phyloP scores from a whole-genome alignment of 805 yeast species.

The Suhomyces pyralidae region DNA sequence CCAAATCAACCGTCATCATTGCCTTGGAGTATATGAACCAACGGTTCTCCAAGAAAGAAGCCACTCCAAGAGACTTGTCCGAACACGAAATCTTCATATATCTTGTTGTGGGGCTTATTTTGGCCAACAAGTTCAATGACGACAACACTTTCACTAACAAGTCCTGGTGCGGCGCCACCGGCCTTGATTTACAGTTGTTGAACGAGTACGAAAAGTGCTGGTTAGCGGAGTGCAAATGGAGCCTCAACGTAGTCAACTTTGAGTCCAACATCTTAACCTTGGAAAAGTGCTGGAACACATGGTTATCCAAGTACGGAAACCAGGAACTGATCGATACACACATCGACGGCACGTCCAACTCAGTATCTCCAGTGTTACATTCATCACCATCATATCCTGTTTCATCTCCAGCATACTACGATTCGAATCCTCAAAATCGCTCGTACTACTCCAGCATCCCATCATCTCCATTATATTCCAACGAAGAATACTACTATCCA shows the following conservation, averaged over 20 bases:
- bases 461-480: conserved; percentile 17
- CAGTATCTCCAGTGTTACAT: conserved; percentile 5
- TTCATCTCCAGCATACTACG: conserved; percentile 9
- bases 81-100: conserved; percentile 47
- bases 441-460: conserved; percentile 13
- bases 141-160: conserved; percentile 94
- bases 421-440: not conserved
- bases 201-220: conserved; percentile 70
- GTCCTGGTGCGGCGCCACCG: conserved; percentile 97
- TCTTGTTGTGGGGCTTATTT: conserved; percentile 65
- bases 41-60: conserved; percentile 35
- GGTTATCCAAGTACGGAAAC: conserved; percentile 34
- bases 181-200: conserved; percentile 57
- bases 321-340: not conserved
- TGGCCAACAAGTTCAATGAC: conserved; percentile 93
- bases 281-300: conserved; percentile 45
- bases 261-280: conserved; percentile 37
- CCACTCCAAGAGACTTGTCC: conserved; percentile 12
- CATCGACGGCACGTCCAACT: not conserved
- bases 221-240: conserved; percentile 62
- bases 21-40: conserved; percentile 78
- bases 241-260: conserved; percentile 42
- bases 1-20: conserved; percentile 74
- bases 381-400: conserved; percentile 6
- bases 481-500: conserved; percentile 13